Base-by-base conservation (phyloP, 345 rosid species). In the Citrus reticulata region DNA sequence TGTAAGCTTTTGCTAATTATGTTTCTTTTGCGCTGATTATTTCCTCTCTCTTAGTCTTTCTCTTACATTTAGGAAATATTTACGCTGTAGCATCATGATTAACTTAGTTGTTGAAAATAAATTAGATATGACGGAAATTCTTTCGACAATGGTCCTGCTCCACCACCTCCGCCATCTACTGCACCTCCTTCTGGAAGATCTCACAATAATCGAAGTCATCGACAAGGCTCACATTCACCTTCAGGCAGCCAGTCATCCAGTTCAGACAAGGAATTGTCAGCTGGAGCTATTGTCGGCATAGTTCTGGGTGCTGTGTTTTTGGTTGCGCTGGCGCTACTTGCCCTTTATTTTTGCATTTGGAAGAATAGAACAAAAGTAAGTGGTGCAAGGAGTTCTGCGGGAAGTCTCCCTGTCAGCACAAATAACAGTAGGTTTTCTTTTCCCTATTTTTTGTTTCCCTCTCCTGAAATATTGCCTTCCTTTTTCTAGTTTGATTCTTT, bases 111-210 rank as follows among this genome's bases (percentile, higher is more conserved):
- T 70, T 76, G 57, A 72, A 79, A 79, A 79, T 77, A 81, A 83
- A 88, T 83, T 91, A 97, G 99, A 87, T 93, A 74, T 57, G 90
- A 81, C 76, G 98, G 98, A 27, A 97, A 94, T 79, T 89, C 97
- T 71, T 97, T 94, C 63, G 89, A 90, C 80, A 92, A 94, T 34
- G 90, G 89, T 72, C 97, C 97, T 68, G 92, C 96, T 49, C 91
- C 97, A 67, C 92, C 89, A 29, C 85, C 92, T 0, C 97, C 94
- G 34, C 91, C 92, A 10, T 87, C 63, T 79, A 82, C 80, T 9
- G 59, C 91, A 40, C 92, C 98, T 72, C 87, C 93, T 51, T 91
- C 91, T 55, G 88, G 92, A 35, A 86, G 81, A 81, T 76, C 93
- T 75, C 85, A 34, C 49, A 83, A 61, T 42, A 90, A 87, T 62